Base-by-base conservation (phyloP, 2,329 filamentous ascomycete species). In the Aspergillus tubingensis region DNA sequence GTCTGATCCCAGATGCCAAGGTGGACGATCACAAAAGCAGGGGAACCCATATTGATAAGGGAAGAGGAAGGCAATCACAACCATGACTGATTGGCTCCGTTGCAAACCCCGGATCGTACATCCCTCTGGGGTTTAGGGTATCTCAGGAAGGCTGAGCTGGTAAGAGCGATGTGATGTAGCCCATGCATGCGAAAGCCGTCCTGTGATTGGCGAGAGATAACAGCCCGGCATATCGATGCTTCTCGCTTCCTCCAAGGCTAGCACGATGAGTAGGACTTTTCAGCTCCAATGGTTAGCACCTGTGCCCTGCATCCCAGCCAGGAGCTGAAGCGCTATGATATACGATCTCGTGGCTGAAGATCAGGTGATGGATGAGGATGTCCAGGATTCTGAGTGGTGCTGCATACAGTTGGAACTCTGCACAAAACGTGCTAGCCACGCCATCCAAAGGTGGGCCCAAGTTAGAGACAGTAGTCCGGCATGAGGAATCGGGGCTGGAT, bases 151-250 rank as follows among this genome's bases (percentile, higher is more conserved):
- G 23, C 27, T 21, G 36, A 32, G 21, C 30, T 27, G 39, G 50
- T 41, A 43, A 23, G 11, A n/a, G 32, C 19, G 25, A 23, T 17
- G 17, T n/a, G 27, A 8, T 44, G 57, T n/a, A 25, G n/a, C 30
- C 25, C 47, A 30, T 50, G n/a, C 47, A 15, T 30, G 47, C 15
- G 23, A n/a, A 49, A 5, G 2, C n/a, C 19, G 27, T n/a, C 25
- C 38, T 19, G n/a, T 58, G 38, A 58, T 54, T 58, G 57, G 57
- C 23, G 57, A 52, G 27, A 58, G 57, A 58, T 58, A 58, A 54
- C 57, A 36, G 21, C 11, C 19, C 2, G 41, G 21, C 41, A 21
- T 44, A 21, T 44, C 44, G 44, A 30, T 49, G 23, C 7, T 8
- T 4, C 32, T 30, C 23, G 25, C 8, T 15, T 43, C 23, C 44